Conservation (phyloP, 2,329 filamentous ascomycete species). For the Ascochyta viciae-villosae region DNA sequence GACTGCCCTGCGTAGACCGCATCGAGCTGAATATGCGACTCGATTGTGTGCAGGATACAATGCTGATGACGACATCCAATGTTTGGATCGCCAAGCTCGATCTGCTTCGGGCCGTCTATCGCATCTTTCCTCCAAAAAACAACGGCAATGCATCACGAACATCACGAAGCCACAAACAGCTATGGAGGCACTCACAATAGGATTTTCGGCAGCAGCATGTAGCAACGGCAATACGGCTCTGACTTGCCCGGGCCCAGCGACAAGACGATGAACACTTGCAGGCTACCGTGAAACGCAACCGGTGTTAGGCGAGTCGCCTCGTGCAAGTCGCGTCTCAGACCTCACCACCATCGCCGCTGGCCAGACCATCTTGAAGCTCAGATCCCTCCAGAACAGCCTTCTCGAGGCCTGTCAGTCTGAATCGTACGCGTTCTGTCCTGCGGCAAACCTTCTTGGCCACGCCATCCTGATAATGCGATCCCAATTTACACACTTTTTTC, state of each 20-base stretch:
- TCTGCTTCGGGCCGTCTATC: conserved; percentile 3
- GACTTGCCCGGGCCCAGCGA: neutral
- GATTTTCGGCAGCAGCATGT: neutral
- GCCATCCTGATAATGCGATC: conserved; percentile 35
- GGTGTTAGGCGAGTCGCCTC: conserved; percentile 37
- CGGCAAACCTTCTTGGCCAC: conserved; percentile 27
- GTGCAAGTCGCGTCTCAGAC: conserved; percentile 45
- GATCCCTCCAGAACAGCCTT: conserved; percentile 24
- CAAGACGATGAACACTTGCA: neutral
- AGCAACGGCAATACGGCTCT: neutral
- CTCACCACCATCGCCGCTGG: conserved; percentile 35
- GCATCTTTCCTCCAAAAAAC: conserved; percentile 6
- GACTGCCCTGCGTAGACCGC: conserved; percentile 5
- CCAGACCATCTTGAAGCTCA: conserved; percentile 48
- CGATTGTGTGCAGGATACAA: conserved; percentile 9
- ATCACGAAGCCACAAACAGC: neutral
- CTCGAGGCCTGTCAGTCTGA: conserved; percentile 30
- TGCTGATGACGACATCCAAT: conserved; percentile 23
- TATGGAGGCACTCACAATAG: neutral
- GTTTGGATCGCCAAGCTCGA: conserved; percentile 15
- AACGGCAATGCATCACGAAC: conserved; percentile 14
- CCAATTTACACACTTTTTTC: conserved; percentile 28
- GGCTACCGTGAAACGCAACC: conserved; percentile 36
- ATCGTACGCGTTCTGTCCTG: conserved; percentile 22
- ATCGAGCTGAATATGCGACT: conserved; percentile 5